phyloP scores from a whole-genome alignment of 352 stramenopile species.

The Labyrinthula sp. region DNA sequence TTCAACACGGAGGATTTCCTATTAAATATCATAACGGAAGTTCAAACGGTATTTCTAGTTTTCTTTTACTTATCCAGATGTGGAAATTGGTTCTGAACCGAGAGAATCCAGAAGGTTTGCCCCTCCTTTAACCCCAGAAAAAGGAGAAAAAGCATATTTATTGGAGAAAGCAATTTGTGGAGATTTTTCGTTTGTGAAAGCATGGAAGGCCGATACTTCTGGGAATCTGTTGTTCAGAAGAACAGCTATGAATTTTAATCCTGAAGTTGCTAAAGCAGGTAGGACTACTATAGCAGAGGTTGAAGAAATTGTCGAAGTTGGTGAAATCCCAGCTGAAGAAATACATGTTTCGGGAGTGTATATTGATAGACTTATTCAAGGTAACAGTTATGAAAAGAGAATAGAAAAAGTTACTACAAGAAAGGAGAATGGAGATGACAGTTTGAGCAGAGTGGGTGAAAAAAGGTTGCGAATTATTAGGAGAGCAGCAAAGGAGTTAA shows the following conservation, averaged over 20 bases:
- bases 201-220: conserved; percentile 77
- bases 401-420: conserved; percentile 70
- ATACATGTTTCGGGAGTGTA: conserved; percentile 83
- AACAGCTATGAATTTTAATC: conserved; percentile 85
- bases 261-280: conserved; percentile 73
- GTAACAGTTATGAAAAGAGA: conserved; percentile 60
- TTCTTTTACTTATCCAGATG: too few species aligned
- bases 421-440: conserved; percentile 32
- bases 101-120: conserved; percentile 34
- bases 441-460: conserved; percentile 41
- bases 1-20: conserved; percentile 53
- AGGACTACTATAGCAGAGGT: conserved; percentile 75
- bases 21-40: conserved; percentile 47
- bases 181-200: conserved; percentile 79
- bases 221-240: conserved; percentile 83
- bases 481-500: conserved; percentile 55
- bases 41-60: conserved; percentile 29
- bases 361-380: conserved; percentile 76
- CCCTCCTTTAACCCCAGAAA: too few species aligned
- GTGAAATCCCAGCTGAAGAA: conserved; percentile 71
- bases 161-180: conserved; percentile 79
- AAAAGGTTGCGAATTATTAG: conserved; percentile 72
- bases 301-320: conserved; percentile 72
- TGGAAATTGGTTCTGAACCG: conserved; percentile 34
- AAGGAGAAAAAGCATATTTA: conserved; percentile 54